phyloP scores from a whole-genome alignment of 441 rosid species.

The Pelargonium myrrhifolium region DNA sequence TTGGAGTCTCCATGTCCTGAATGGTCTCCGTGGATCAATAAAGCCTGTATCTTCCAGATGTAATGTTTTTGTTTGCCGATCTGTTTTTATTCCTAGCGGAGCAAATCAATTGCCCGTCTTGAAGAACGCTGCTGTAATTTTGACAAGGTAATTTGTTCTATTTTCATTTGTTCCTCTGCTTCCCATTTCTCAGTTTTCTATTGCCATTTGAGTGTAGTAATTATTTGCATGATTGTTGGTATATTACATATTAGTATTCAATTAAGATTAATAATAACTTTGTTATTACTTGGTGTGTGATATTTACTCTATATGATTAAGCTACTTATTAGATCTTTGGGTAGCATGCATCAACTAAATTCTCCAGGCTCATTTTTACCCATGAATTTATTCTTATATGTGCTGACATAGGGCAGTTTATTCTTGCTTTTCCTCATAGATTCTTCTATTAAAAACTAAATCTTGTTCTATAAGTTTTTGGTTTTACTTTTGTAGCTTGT shows the following conservation, averaged over 20 bases:
- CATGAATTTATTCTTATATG: background rate
- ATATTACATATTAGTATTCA: background rate
- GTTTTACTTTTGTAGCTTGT: background rate
- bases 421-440: background rate
- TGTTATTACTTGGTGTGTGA: background rate
- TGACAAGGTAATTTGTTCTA: constrained; percentile 39
- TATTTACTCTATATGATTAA: background rate
- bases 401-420: background rate
- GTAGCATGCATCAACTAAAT: background rate
- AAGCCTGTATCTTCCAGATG: constrained; percentile 40
- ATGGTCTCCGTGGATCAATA: constrained; percentile 35
- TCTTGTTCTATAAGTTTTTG: background rate
- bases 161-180: constrained; percentile 8
- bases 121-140: constrained; percentile 48
- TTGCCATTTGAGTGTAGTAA: background rate
- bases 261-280: background rate
- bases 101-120: constrained; percentile 56
- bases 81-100: constrained; percentile 48
- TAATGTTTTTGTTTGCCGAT: constrained; percentile 55
- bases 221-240: background rate
- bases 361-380: background rate
- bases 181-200: background rate
- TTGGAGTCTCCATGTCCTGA: constrained; percentile 52
- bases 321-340: background rate
- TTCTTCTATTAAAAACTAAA: background rate